phyloP scores from a whole-genome alignment of 148 eudicot species.

The Gaultheria prostrata region DNA sequence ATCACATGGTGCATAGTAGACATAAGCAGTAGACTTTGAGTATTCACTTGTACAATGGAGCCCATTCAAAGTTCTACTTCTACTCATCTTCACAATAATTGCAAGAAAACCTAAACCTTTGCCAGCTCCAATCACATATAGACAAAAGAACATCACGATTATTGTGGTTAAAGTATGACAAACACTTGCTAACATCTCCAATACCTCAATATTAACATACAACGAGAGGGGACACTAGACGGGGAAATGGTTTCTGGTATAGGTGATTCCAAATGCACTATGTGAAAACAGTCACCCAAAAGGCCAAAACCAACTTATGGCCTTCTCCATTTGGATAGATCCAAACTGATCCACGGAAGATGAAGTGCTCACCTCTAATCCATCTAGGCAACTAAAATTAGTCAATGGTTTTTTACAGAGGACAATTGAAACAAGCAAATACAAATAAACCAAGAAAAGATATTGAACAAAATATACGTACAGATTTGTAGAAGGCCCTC shows the following conservation, averaged over 20 bases:
- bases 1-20: slow-evolving; percentile 17
- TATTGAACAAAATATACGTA: slow-evolving; percentile 25
- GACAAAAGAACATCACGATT: not conserved
- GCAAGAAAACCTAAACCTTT: not conserved
- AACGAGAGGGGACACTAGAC: not conserved
- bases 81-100: not conserved
- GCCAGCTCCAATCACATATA: not conserved
- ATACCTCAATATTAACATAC: not conserved
- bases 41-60: not conserved
- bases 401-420: not conserved
- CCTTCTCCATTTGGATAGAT: not conserved
- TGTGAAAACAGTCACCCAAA: not conserved
- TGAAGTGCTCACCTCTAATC: not conserved
- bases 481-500: slow-evolving; percentile 92
- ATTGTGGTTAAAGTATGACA: not conserved
- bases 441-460: not conserved
- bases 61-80: not conserved
- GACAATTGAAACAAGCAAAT: not conserved
- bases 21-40: not conserved
- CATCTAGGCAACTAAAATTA: not conserved
- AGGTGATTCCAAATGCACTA: not conserved
- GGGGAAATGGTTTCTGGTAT: not conserved
- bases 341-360: not conserved
- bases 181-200: not conserved
- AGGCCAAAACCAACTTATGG: not conserved